These are phyloP conservation scores for Mortierella claussenii DNA, from an alignment of 192 early-diverging fungal genomes.

Conservation along the genomic window DNA sequence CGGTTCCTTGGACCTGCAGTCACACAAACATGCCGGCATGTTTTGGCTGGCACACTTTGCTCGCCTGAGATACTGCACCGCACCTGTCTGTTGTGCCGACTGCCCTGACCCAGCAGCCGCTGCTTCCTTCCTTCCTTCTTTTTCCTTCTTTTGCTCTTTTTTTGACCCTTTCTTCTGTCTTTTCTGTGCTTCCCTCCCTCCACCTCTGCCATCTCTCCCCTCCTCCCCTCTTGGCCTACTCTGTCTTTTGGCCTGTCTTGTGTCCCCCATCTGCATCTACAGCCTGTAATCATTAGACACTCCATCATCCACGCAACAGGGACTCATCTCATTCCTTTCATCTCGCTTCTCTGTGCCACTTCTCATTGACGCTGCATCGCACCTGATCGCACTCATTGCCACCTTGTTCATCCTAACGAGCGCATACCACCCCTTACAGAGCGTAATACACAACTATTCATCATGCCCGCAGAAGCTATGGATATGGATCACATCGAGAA, in stretches of 20 bases:
- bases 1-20: slow-evolving; percentile 9
- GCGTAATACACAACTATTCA: too few relatives aligned
- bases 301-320: too few relatives aligned
- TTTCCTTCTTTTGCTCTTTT: slow-evolving; percentile 8
- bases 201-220: background rate
- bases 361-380: background rate
- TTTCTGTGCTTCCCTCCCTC: slow-evolving; percentile 1
- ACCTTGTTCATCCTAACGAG: too few relatives aligned
- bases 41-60: background rate
- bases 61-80: too few relatives aligned
- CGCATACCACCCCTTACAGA: too few relatives aligned
- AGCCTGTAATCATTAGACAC: too few relatives aligned
- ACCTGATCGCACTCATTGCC: too few relatives aligned
- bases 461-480: slow-evolving; percentile 54
- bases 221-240: background rate
- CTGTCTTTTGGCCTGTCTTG: too few relatives aligned
- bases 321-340: background rate
- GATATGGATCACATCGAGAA: slow-evolving; percentile 44
- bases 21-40: background rate
- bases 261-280: too few relatives aligned
- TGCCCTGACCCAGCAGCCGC: background rate
- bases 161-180: background rate
- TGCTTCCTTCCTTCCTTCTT: background rate
- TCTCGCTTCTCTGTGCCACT: background rate
- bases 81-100: too few relatives aligned